phyloP scores from a whole-genome alignment of 768 basidiomycete genomes.

The Boletus sp. region DNA sequence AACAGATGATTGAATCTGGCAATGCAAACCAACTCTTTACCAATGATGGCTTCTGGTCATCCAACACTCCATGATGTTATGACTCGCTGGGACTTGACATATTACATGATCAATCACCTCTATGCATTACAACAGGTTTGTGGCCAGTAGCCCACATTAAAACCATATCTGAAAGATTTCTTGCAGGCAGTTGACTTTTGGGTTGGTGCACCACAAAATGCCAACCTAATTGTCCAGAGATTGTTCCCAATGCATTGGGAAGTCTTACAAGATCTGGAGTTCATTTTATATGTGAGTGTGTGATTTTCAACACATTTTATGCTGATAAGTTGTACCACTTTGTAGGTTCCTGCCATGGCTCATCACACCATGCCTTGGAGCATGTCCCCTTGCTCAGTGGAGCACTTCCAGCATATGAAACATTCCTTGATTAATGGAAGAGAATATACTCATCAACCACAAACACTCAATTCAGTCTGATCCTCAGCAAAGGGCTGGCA shows the following conservation, averaged over 20 bases:
- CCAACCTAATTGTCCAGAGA: not conserved
- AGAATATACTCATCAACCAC: not conserved
- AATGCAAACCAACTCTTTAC: no score
- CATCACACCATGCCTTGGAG: not conserved
- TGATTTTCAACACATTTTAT: no score
- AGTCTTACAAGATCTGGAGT: constrained; percentile 2
- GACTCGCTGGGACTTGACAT: constrained; percentile 40
- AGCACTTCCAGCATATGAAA: not conserved
- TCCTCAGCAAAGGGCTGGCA: not conserved
- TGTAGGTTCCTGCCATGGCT: not conserved
- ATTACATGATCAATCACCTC: no score
- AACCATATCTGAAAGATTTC: not conserved
- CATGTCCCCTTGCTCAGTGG: not conserved
- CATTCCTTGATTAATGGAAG: no score
- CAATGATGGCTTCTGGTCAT: no score
- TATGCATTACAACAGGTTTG: constrained; percentile 1
- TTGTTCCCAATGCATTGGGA: not conserved
- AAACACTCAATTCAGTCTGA: not conserved
- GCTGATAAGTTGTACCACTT: not conserved
- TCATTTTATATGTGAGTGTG: no score
- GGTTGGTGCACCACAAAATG: not conserved
- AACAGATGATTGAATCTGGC: no score
- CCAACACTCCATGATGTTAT: constrained; percentile 26
- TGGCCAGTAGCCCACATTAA: no score
- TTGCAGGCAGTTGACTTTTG: not conserved